Base-by-base conservation (phyloP, 257 asterid species). In the Ophiorrhiza pumila region DNA sequence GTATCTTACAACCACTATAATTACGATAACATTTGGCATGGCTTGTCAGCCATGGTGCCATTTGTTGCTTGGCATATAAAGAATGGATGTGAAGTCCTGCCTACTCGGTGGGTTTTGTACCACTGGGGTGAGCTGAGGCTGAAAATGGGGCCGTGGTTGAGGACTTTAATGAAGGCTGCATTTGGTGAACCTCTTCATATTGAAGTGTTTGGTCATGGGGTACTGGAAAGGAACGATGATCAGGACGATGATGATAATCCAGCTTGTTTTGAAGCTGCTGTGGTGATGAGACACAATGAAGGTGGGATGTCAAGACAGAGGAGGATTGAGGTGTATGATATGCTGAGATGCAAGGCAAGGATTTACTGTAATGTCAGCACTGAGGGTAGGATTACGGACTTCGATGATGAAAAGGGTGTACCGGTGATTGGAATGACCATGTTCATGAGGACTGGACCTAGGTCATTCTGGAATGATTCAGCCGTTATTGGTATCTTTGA, bases 1-100 rank as follows among this genome's bases (percentile, higher is more conserved):
- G 85, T 90, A 3, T 88, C 91, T 0, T 74, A 90, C 70, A 88
- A 85, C 35, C 91, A 87, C 71, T 90, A 88, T 61, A 85, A 86
- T 66, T 90, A 90, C 41, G 82, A 83, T 17, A 88, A 90, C 81
- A 88, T 90, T 65, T 90, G 95, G 95, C 96, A 88, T 72, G 95
- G 96, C 0, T 73, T 88, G 52, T 85, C 93, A 22, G 85, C 95
- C 10, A 58, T 83, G 84, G 85, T 87, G 66, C 89, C 96, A 0
- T 88, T 88, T 56, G 85, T 84, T 5, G 91, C 86, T 0, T 90
- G 93, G 95, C 89, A 84, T 74, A 57, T 87, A n/a, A 83, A 77
- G 78, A 79, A 77, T 71, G 69, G 46, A 29, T 90, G 96, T 53
- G 50, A 56, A 13, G 56, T n/a, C n/a, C n/a, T 32, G 0, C 93